These are phyloP conservation scores for Phialophora verrucosa DNA, from an alignment of 2,329 filamentous ascomycete species.

Conservation along the genomic window DNA sequence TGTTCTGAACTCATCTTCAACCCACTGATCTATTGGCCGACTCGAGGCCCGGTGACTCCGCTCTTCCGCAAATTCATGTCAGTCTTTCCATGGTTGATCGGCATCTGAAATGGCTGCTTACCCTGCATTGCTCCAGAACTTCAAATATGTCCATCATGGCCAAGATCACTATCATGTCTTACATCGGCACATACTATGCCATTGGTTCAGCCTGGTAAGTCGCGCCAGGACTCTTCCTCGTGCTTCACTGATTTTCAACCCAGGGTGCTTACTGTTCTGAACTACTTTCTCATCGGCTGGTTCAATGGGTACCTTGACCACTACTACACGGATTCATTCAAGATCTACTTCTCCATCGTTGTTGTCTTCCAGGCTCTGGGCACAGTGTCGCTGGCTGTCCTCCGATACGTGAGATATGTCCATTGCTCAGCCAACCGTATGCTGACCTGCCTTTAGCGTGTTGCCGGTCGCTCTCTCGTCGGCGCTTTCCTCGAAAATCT, in stretches of 20 bases:
- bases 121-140: conserved; percentile 63
- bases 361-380: conserved; percentile 69
- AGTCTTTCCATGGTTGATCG: not conserved
- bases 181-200: conserved; percentile 74
- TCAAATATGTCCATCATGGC: conserved; percentile 52
- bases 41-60: conserved; percentile 77
- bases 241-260: not conserved
- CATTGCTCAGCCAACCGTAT: not conserved
- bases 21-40: conserved; percentile 74
- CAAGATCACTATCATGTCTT: conserved; percentile 73
- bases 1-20: conserved; percentile 84
- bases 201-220: conserved; percentile 65
- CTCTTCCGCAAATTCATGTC: conserved; percentile 74
- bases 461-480: conserved; percentile 60
- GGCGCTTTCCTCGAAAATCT: conserved; percentile 62
- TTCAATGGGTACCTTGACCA: conserved; percentile 70
- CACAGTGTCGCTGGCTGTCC: conserved; percentile 65
- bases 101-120: conserved; percentile 1
- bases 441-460: conserved; percentile 45
- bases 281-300: conserved; percentile 75
- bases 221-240: not conserved
- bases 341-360: conserved; percentile 66
- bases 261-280: conserved; percentile 64
- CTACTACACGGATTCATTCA: conserved; percentile 71
- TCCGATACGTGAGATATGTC: conserved; percentile 58